Conservation (phyloP, 768 basidiomycete species). For the Kwoniella pini region DNA sequence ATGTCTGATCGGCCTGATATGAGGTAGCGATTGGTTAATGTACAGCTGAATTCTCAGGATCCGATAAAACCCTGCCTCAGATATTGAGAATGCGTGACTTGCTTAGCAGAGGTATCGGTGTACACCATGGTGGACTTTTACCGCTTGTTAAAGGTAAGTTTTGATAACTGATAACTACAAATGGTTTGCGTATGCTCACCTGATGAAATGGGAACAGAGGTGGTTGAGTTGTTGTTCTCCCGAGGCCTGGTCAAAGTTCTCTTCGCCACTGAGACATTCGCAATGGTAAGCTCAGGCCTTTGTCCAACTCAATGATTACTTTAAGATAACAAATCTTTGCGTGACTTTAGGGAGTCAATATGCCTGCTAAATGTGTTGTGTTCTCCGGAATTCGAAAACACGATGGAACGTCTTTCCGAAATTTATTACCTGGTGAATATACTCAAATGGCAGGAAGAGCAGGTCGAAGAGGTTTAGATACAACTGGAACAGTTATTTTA, state of each 20-base stretch:
- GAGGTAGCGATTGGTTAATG: background rate
- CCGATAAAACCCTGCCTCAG: constrained; percentile 90
- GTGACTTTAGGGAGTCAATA: constrained; percentile 99
- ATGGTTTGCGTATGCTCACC: background rate
- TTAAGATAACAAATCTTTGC: too few relatives aligned
- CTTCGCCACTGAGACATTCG: constrained; percentile 98
- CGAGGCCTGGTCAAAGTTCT: constrained; percentile 92
- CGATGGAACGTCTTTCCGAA: constrained; percentile 85
- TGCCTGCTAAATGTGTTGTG: constrained; percentile 97
- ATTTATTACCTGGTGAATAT: constrained; percentile 64
- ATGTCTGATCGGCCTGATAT: constrained; percentile 13
- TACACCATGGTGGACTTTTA: constrained; percentile 94
- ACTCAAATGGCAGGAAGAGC: constrained; percentile 99
- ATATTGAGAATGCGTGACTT: constrained; percentile 86
- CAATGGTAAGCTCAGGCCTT: constrained; percentile 76
- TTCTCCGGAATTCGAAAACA: constrained; percentile 95
- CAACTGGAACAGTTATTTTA: constrained; percentile 94
- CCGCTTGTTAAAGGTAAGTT: constrained; percentile 89
- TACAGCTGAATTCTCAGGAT: constrained; percentile 59
- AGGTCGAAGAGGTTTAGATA: constrained; percentile 89
- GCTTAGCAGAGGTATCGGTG: constrained; percentile 88
- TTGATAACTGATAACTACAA: too few relatives aligned
- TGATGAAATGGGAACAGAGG: constrained; percentile 57
- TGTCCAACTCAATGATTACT: too few relatives aligned
- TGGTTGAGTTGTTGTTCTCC: constrained; percentile 94